Evolutionary conservation across 495 filamentous ascomycete species (phyloP).

Genomic region (Pseudoneurospora amorphoporcata): DNA sequence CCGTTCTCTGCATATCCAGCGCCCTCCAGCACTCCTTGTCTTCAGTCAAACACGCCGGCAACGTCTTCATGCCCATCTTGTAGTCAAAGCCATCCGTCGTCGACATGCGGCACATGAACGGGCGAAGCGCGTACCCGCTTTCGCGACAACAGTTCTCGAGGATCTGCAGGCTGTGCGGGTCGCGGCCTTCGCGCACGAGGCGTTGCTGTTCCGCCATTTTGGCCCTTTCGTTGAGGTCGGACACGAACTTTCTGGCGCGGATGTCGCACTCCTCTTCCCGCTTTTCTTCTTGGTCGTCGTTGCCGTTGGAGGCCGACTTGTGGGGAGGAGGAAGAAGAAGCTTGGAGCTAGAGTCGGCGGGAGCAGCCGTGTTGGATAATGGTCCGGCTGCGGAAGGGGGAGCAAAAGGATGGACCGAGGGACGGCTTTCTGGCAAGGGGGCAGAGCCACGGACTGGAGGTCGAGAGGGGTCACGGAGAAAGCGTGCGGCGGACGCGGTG

Average conservation of each 20-base stretch:
- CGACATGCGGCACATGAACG: not conserved
- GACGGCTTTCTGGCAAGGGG: not conserved
- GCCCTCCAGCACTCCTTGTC: not conserved
- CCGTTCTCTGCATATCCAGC: not conserved
- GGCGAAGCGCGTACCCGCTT: not conserved
- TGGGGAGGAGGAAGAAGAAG: not conserved
- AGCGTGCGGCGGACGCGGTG: not conserved
- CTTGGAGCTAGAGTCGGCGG: not conserved
- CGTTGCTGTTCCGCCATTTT: not conserved
- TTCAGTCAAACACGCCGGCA: not conserved
- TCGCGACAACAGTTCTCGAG: not conserved
- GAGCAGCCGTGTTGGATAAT: not conserved
- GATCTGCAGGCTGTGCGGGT: not conserved
- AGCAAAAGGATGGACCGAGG: no score
- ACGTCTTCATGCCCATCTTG: not conserved
- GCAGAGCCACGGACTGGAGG: not conserved
- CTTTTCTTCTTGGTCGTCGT: not conserved
- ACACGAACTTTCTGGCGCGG: not conserved
- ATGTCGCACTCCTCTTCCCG: not conserved
- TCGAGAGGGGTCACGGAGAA: not conserved
- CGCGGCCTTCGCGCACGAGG: not conserved
- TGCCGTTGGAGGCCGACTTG: not conserved
- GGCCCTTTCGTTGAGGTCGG: not conserved
- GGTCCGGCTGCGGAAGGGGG: not conserved
- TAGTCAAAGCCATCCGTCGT: not conserved